Evolutionary conservation across 2,329 filamentous ascomycete genomes (phyloP), one percentile per base, ranked within the genome.

Genomic region (Paracorniculantispora psalliotae): DNA sequence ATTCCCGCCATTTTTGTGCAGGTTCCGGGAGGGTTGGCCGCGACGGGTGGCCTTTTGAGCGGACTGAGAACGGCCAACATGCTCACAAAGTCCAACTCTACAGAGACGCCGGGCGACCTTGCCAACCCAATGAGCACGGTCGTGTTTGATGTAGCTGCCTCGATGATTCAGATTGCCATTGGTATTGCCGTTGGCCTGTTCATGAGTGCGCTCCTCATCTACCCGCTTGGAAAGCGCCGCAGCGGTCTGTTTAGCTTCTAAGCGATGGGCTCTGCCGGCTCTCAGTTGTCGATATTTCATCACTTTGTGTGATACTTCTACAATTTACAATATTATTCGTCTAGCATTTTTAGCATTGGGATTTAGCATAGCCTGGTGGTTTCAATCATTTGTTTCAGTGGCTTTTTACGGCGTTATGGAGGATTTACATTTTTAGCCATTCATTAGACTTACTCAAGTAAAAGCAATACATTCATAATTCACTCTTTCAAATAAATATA

Each of bases 121-220:
- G 25, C 59, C 12, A 61, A 63, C 6, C 61, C 62, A 30, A 62
- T 69, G 21, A 74, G 75, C 61, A 71, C 69, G 5, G 70, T 77
- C 26, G 71, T 78, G 5, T 79, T 77, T 61, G 74, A 75, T 25
- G 76, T 79, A 12, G 77, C 76, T 13, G 77, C 74, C 1, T 77
- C 75, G 30, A 81, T 81, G 79, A 78, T 81, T 41, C 77, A 81
- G 65, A 79, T 81, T 59, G 79, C 79, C 15, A 79, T 80, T 61
- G 79, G 79, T 15, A 80, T 81, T 52, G 78, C 78, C 6, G 75
- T 80, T 12, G 79, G 79, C 2, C 67, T 81, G 7, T 81, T 81
- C 61, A 65, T 81, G 61, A 79, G 77, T 59, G 77, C 78, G 2
- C 66, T 81, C 33, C 65, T 81, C 23, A 70, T 81, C 6, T 81